These are phyloP conservation scores for Apodospora peruviana DNA, from an alignment of 495 filamentous ascomycete species.

Conservation along the genomic window DNA sequence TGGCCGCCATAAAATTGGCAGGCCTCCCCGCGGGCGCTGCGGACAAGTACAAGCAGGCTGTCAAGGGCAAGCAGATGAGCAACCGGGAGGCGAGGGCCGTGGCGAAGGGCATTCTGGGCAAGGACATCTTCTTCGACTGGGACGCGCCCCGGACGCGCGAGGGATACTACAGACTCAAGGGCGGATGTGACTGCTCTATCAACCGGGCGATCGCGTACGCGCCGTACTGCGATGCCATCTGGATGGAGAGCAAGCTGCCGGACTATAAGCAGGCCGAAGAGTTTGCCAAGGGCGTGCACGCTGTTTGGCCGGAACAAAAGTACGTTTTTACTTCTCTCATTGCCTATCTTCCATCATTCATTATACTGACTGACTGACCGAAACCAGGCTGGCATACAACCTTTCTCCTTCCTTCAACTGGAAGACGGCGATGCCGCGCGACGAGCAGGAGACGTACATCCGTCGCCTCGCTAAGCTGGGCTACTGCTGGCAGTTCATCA, in stretches of 20 bases:
- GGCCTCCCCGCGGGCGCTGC: conserved; percentile 45
- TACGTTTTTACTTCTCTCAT: no score
- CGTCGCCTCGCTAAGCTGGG: conserved; percentile 77
- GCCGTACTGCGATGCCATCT: conserved; percentile 91
- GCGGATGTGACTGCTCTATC: conserved; percentile 86
- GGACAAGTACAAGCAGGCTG: conserved; percentile 61
- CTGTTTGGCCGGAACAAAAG: conserved; percentile 95
- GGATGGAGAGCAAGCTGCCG: conserved; percentile 98
- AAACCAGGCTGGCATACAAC: conserved; percentile 76
- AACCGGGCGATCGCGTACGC: conserved; percentile 90
- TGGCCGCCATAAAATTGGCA: conserved; percentile 80
- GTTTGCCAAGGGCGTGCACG: conserved; percentile 91
- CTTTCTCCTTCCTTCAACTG: conserved; percentile 99
- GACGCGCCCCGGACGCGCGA: conserved; percentile 84
- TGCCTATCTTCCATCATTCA: no score
- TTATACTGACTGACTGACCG: no score
- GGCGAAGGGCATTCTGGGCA: conserved; percentile 74
- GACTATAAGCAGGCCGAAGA: conserved; percentile 90
- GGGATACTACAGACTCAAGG: conserved; percentile 87
- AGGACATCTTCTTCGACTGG: conserved; percentile 90
- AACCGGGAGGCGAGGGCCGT: conserved; percentile 78
- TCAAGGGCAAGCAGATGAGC: conserved; percentile 67
- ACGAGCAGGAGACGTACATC: conserved; percentile 97
- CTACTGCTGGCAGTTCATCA: conserved; percentile 99
- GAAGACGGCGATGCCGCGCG: conserved; percentile 91